A percentile compares a stretch with the other conserved stretches of the same genome.
These are phyloP conservation scores for Zymoseptoria tritici DNA, from an alignment of 2,329 filamentous ascomycete species.

Conservation along the genomic window DNA sequence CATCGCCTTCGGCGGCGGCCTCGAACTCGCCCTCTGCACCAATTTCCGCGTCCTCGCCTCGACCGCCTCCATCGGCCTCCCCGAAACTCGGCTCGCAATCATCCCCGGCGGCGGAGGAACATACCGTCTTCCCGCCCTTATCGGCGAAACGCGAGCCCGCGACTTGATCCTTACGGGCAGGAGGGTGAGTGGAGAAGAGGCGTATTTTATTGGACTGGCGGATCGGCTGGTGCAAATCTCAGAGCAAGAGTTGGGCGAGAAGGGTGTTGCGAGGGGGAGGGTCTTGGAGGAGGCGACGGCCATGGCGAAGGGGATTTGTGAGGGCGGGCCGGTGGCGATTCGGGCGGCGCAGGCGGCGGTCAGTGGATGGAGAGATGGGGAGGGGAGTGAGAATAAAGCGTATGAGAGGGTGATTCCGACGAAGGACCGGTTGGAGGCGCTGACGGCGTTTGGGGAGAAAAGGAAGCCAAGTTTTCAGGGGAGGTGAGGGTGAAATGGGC, in stretches of 20 bases:
- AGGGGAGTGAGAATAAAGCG: constrained; percentile 77
- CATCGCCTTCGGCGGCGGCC: constrained; percentile 80
- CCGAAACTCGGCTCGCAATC: constrained; percentile 88
- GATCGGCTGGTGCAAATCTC: constrained; percentile 81
- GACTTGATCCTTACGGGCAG: constrained; percentile 87
- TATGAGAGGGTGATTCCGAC: constrained; percentile 78
- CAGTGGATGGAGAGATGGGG: constrained; percentile 53
- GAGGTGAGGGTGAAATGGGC: constrained; percentile 27
- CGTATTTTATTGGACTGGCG: constrained; percentile 83
- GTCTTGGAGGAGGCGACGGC: constrained; percentile 70
- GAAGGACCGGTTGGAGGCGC: constrained; percentile 79
- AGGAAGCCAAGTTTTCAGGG: constrained; percentile 62
- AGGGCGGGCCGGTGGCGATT: constrained; percentile 79
- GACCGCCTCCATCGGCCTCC: constrained; percentile 70
- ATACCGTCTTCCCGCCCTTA: constrained; percentile 71
- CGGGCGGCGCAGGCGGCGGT: constrained; percentile 74
- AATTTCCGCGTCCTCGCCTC: constrained; percentile 81
- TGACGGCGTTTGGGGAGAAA: constrained; percentile 76
- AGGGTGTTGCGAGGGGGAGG: constrained; percentile 53
- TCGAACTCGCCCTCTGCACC: constrained; percentile 85
- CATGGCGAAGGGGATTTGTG: constrained; percentile 77
- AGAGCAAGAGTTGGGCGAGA: constrained; percentile 47
- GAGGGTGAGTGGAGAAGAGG: constrained; percentile 73
- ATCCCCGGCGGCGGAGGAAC: constrained; percentile 93
- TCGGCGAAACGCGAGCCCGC: constrained; percentile 73